Evolutionary conservation across 2,329 filamentous ascomycete genomes (phyloP).

Genomic region (Xylariaceae sp.): DNA sequence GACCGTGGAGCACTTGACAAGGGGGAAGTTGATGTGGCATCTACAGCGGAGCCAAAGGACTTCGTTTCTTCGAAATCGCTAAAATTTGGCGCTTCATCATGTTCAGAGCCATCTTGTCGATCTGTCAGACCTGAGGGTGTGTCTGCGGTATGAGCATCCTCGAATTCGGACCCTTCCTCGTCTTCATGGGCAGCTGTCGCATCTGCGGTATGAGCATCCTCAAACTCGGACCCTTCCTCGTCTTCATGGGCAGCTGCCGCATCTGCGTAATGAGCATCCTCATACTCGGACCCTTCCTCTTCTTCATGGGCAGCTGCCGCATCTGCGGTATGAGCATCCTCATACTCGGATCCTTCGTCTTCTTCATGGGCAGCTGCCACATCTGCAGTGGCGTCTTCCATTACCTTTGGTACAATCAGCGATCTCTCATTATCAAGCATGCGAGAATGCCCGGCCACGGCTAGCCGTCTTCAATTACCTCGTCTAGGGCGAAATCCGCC

Average conservation of each 20-base stretch:
- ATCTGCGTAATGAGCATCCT: background rate
- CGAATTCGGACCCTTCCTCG: background rate
- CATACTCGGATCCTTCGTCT: background rate
- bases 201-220: too few species aligned
- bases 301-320: background rate
- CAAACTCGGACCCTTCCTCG: too few species aligned
- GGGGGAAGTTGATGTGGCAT: background rate
- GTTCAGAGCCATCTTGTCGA: background rate
- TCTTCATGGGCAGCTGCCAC: background rate
- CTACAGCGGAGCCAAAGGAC: background rate
- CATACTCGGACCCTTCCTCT: background rate
- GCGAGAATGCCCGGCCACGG: background rate
- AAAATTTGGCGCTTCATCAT: background rate
- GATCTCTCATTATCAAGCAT: background rate
- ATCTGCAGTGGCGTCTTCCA: background rate
- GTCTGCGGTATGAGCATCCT: background rate
- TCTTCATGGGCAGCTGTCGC: background rate
- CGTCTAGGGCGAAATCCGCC: constrained; percentile 2
- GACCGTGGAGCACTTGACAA: background rate
- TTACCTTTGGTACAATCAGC: background rate
- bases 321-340: background rate
- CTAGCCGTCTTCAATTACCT: background rate
- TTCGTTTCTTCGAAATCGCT: background rate
- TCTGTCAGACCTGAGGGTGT: constrained; percentile 1
- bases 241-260: background rate